Conservation (phyloP, 2,329 filamentous ascomycete species). For the Paradendryphiella salina region DNA sequence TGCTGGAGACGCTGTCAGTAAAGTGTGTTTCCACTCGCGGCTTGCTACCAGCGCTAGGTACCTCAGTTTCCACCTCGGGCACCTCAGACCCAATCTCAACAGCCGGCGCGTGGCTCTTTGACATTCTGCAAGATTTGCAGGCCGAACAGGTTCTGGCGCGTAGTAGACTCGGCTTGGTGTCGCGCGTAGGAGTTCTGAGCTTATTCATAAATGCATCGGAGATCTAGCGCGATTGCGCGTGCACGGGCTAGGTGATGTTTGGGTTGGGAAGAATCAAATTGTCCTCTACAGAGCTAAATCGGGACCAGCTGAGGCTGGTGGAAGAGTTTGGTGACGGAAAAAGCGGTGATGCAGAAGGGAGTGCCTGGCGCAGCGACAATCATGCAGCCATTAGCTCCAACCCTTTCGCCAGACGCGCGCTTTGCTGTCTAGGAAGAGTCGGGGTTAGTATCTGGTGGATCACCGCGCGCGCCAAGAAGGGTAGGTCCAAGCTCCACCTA, state of each 20-base stretch:
- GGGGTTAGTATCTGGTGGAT: constrained; percentile 11
- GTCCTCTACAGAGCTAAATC: constrained; percentile 10
- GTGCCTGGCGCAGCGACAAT: constrained; percentile 31
- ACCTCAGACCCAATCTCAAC: constrained; percentile 66
- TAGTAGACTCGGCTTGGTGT: constrained; percentile 31
- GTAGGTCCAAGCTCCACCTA: constrained; percentile 22
- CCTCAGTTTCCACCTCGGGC: constrained; percentile 80
- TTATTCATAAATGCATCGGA: constrained; percentile 37
- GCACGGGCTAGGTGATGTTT: constrained; percentile 11
- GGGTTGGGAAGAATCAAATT: constrained; percentile 6
- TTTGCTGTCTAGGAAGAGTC: constrained; percentile 24
- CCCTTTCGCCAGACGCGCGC: constrained; percentile 12
- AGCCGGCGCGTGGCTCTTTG: constrained; percentile 48
- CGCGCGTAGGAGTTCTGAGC: constrained; percentile 30
- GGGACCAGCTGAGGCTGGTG: constrained; percentile 32
- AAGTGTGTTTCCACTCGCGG: constrained; percentile 7
- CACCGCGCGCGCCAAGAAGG: constrained; percentile 13
- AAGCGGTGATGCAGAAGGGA: constrained; percentile 4
- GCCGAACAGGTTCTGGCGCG: constrained; percentile 64
- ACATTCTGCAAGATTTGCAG: constrained; percentile 61
- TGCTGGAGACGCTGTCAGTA: constrained; percentile 50
- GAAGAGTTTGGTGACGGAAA: constrained; percentile 31
- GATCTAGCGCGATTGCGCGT: constrained; percentile 21
- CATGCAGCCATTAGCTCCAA: constrained; percentile 18
- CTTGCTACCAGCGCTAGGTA: constrained; percentile 42